These are phyloP conservation scores for Stachybotrys echinatus DNA, from an alignment of 2,329 filamentous ascomycete genomes.

Conservation along the genomic window DNA sequence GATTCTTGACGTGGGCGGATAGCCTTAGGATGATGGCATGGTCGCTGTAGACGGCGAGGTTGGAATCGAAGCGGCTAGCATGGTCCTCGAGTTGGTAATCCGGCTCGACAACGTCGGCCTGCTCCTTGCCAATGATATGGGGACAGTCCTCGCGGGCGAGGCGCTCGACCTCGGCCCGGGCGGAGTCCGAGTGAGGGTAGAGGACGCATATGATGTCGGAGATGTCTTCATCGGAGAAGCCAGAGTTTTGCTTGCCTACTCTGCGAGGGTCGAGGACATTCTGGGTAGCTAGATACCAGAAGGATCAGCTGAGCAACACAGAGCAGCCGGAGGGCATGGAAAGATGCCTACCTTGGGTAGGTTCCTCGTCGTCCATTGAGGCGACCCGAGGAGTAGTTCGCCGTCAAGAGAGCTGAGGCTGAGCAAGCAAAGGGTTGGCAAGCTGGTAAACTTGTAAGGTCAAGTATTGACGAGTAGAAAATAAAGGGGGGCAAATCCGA, in stretches of 20 bases:
- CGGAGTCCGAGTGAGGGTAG: conserved; percentile 69
- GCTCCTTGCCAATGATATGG: conserved; percentile 44
- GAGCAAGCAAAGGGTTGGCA: conserved; percentile 2
- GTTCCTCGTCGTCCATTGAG: conserved; percentile 40
- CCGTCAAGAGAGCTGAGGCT: conserved; percentile 13
- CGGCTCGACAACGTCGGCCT: conserved; percentile 43
- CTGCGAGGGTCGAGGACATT: conserved; percentile 76
- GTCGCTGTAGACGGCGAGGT: conserved; percentile 43
- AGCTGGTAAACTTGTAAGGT: background rate
- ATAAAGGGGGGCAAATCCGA: too few relatives aligned
- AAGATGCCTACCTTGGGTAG: conserved; percentile 31
- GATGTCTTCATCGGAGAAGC: conserved; percentile 75
- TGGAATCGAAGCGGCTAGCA: conserved; percentile 36
- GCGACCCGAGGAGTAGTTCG: conserved; percentile 21
- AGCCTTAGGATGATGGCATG: conserved; percentile 76
- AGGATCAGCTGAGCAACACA: conserved; percentile 12
- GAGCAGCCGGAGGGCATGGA: conserved; percentile 8
- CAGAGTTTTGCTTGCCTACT: conserved; percentile 73
- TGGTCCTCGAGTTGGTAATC: conserved; percentile 48
- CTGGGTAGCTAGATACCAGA: conserved; percentile 58
- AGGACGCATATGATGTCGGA: conserved; percentile 87
- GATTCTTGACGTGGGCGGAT: conserved; percentile 66
- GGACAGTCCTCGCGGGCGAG: conserved; percentile 42
- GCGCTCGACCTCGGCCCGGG: conserved; percentile 62
- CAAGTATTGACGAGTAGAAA: too few relatives aligned